These are phyloP conservation scores for Conoideocrella luteorostrata DNA, from an alignment of 2,329 filamentous ascomycete genomes.

Conservation along the genomic window DNA sequence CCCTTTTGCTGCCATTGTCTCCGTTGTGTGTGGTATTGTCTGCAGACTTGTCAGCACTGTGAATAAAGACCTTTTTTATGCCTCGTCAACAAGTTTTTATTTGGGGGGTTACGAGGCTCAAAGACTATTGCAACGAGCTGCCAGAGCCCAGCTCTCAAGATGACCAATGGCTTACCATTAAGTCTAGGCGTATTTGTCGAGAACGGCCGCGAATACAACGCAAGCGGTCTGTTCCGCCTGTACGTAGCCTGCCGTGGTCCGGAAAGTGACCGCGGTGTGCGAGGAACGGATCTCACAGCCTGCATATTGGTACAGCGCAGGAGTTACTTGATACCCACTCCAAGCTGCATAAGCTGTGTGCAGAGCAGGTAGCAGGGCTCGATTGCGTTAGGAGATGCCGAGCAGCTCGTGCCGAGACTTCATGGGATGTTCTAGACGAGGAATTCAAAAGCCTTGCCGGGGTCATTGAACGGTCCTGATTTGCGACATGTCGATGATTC, in stretches of 20 bases:
- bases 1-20: neutral
- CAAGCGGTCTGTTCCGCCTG: neutral
- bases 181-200: constrained; percentile 3
- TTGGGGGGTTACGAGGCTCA: no score
- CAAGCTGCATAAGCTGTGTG: no score
- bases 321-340: neutral
- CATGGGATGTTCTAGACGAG: no score
- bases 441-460: no score
- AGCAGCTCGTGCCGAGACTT: no score
- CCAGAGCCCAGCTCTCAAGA: no score
- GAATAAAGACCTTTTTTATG: neutral
- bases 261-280: constrained; percentile 3
- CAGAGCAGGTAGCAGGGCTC: no score
- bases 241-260: neutral
- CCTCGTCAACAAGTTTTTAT: no score
- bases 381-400: no score
- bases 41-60: neutral
- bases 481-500: no score
- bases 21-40: neutral
- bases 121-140: no score
- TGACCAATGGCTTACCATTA: constrained; percentile 9
- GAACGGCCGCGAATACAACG: neutral
- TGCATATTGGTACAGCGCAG: constrained; percentile 1
- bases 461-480: no score
- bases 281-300: constrained; percentile 1